Evolutionary conservation across 306 rosid species (phyloP), one percentile per base, ranked within the genome.

Genomic region (Leucaena leucocephala): DNA sequence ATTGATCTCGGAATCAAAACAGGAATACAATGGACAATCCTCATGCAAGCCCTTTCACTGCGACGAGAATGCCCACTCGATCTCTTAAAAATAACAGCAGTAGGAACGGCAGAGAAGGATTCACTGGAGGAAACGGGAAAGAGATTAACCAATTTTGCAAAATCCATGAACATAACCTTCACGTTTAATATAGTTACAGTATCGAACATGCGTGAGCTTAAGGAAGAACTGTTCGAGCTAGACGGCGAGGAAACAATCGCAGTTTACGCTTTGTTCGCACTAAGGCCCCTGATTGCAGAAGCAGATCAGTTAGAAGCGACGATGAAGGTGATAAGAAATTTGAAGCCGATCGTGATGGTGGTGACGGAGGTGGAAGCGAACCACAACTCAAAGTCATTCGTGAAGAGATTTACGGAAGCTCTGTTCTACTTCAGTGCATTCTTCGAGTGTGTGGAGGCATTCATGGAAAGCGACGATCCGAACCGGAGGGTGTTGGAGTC

Each of bases 331-430:
- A 62, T 88, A n/a, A 65, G 78, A 67, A 79, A 76, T 49, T 40
- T 90, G 14, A 84, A 72, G 3, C 92, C 96, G 2, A 22, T 27
- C 14, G 78, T 89, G 4, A 82, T 87, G 88, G 89, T 89, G 57
- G 86, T 89, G 4, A 33, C 35, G 7, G 92, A 92, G 68, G 72
- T 86, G 61, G 96, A 87, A 40, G 92, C 88, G 12, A 92, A 83
- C 67, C 91, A 82, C 58, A 92, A 92, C 52, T 87, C 96, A 4
- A 86, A 76, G 8, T 81, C 80, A 22, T 92, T 92, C 49, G 91
- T 85, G 42, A 86, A 75, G 63, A 88, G 92, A 44, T 92, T 92
- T 86, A 80, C 72, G 34, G 96, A 92, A 17, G 85, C 93, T 1
- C 89, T 90, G 22, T 92, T 90, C 82, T 89, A 40, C 84, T 87